Evolutionary conservation across 768 basidiomycete genomes (phyloP), one percentile per base, ranked within the genome.

Genomic region (Psilocybe tampanensis): DNA sequence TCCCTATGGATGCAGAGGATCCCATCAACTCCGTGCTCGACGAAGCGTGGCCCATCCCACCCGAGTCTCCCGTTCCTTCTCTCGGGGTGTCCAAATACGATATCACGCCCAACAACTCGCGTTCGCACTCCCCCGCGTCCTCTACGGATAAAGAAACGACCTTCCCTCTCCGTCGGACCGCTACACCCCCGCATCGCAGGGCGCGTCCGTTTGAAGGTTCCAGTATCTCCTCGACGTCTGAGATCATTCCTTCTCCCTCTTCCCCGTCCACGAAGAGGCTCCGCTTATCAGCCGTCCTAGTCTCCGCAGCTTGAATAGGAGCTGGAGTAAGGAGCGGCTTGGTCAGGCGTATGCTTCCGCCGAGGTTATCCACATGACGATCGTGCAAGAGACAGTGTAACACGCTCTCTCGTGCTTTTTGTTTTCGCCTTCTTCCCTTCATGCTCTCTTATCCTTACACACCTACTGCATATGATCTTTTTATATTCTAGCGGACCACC

Each of bases 281-380:
- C 39, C 66, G 9, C 29, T 29, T 29, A 36, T 64, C 17, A 66
- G 66, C 45, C 62, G 54, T 17, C 62, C 66, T 5, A 70, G 68
- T 49, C 49, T 74, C 29, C 68, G 56, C 17, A 68, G 64, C 36
- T 44, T 76, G 51, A 66, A 68, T 24, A 59, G 61, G 48, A 69
- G 51, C 36, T 64, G 66, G 60, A 70, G 69, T 33, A 55, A 60
- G 42, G 72, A 73, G 47, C 63, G 67, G 17, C 32, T 66, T 24
- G 59, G 60, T 19, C 54, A 64, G 22, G 62, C 39, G 26, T 56
- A 56, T 42, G 9, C 52, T 2, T 58, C 68, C n/a, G 49, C 52
- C 8, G 74, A 77, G 60, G 66, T 70, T 52, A 71, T 82, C 41
- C 74, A 74, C 61, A 77, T 80, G 77, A 75, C 77, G 1, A 72